Evolutionary conservation across 2,329 filamentous ascomycete species (phyloP).

Genomic region (Cladobotryum protrusum): DNA sequence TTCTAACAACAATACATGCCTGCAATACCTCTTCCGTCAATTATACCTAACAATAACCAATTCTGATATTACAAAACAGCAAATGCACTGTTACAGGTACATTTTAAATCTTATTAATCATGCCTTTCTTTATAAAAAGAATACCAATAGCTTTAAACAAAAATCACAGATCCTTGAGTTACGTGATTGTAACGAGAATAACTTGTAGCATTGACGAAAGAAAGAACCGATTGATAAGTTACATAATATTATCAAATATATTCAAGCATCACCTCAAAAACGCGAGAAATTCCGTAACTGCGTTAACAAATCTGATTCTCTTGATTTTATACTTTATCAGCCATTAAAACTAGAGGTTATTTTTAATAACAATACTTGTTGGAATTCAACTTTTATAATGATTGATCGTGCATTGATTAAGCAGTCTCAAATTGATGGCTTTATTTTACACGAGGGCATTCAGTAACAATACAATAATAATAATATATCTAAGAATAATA

Average conservation of each 20-base stretch:
- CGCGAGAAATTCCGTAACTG: too few relatives aligned
- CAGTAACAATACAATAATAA: not conserved
- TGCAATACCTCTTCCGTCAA: too few relatives aligned
- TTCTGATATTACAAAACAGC: too few relatives aligned
- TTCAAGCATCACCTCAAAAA: not conserved
- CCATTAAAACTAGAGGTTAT: too few relatives aligned
- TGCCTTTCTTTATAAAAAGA: not conserved
- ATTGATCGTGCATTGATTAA: not conserved
- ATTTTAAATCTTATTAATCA: not conserved
- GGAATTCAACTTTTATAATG: conserved; percentile 1
- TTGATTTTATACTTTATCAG: too few relatives aligned
- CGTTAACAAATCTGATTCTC: too few relatives aligned
- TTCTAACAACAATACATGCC: too few relatives aligned
- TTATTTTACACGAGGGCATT: not conserved
- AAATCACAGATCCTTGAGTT: not conserved
- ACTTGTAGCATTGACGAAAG: not conserved
- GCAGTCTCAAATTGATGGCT: not conserved
- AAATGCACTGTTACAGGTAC: not conserved
- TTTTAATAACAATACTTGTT: not conserved
- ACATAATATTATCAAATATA: conserved; percentile 4
- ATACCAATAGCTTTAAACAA: not conserved
- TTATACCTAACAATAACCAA: too few relatives aligned
- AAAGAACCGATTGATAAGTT: not conserved
- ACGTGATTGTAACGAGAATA: not conserved
- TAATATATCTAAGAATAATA: not conserved